phyloP scores from a whole-genome alignment of 2,329 filamentous ascomycete species.

The Paraconiothyrium brasiliense region DNA sequence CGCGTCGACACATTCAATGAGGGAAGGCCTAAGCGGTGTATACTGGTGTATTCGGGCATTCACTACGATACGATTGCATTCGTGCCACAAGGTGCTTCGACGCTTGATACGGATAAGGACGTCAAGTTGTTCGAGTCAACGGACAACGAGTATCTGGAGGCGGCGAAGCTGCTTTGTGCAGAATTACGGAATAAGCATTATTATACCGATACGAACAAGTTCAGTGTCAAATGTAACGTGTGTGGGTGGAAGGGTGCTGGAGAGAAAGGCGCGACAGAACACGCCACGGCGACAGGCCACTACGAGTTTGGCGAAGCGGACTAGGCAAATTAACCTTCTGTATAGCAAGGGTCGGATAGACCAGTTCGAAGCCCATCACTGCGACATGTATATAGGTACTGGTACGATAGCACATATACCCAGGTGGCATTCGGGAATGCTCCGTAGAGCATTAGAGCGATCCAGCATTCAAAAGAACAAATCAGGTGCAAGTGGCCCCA shows the following conservation, averaged over 20 bases:
- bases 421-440: neutral
- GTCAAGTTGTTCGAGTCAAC: constrained; percentile 74
- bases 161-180: constrained; percentile 64
- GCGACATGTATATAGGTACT: constrained; percentile 1
- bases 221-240: constrained; percentile 79
- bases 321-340: constrained; percentile 9
- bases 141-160: constrained; percentile 65
- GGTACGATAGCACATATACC: constrained; percentile 1
- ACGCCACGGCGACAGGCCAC: constrained; percentile 67
- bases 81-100: constrained; percentile 64
- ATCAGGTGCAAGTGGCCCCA: neutral
- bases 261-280: constrained; percentile 68
- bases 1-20: constrained; percentile 82
- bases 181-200: constrained; percentile 78
- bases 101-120: constrained; percentile 77
- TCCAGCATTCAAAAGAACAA: neutral
- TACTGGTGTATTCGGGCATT: constrained; percentile 89
- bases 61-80: constrained; percentile 93
- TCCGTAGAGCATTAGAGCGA: neutral
- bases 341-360: neutral
- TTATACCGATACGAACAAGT: constrained; percentile 85
- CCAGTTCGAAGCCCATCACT: neutral
- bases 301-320: constrained; percentile 47
- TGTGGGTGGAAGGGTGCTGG: constrained; percentile 76
- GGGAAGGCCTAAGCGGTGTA: constrained; percentile 69